Evolutionary conservation across 2,329 filamentous ascomycete species (phyloP), one percentile per base, ranked within the genome.

Genomic region (Trichophyton simii): DNA sequence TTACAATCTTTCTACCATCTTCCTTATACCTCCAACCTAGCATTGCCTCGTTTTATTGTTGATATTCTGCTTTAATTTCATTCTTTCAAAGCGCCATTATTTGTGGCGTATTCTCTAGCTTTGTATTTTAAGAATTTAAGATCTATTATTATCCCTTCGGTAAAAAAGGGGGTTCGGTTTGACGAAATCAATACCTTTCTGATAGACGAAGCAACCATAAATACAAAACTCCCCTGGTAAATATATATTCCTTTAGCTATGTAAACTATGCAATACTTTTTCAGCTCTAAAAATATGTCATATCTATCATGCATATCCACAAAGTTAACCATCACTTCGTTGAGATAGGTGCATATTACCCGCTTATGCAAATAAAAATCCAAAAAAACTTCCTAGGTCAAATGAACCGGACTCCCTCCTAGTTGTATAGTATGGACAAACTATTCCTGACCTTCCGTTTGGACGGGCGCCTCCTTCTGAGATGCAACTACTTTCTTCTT

Each of bases 401-500:
- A 31, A 31, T n/a, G 6, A n/a, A n/a, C 28, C 50, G 28, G 34
- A 54, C 50, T 31, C 25, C 50, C 28, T 4, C 20, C 28, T 31
- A 15, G 7, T 44, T 13, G 50, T 18, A 54, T 38, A 38, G 11
- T 38, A 38, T 11, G 34, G 34, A 25, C n/a, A 4, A n/a, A 34
- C 25, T 44, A 22, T 42, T 28, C n/a, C 6, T 41, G 13, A 31
- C 57, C n/a, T 57, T 57, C 54, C 25, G 38, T 46, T 50, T 57
- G 46, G 25, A 34, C 52, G 13, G 55, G 54, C 38, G 13, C 58
- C 57, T 58, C 42, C 38, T 63, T 60, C 58, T 61, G 59, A 34
- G 50, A 18, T n/a, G 54, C 20, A 15, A 38, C 28, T 31, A 57
- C 57, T 57, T 60, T 62, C 57, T 62, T 61, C 38, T 63, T 64